A percentile compares a stretch with the other conserved stretches of the same genome.
phyloP scores from a whole-genome alignment of 805 yeast species.

The Wickerhamomyces rabaulensis region DNA sequence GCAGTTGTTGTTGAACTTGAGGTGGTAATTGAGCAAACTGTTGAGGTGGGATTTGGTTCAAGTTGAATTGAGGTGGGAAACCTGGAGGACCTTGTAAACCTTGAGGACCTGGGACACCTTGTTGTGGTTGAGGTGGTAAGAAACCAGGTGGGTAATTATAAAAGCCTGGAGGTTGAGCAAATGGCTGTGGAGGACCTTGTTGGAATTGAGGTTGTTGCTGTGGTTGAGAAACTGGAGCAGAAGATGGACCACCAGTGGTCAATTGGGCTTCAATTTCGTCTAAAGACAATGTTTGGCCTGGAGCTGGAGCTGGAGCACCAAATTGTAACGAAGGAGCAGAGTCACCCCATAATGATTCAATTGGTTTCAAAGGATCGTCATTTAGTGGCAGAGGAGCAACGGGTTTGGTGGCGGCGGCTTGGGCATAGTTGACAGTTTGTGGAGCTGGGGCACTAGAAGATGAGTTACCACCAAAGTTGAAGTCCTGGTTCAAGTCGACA shows the following conservation, averaged over 20 bases:
- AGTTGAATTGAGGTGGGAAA: constrained; percentile 19
- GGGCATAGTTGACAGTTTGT: constrained; percentile 36
- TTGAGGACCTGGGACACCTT: constrained; percentile 3
- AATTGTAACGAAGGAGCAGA: constrained; percentile 8
- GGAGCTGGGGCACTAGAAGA: constrained; percentile 14
- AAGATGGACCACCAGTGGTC: constrained; percentile 9
- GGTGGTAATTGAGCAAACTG: constrained; percentile 24
- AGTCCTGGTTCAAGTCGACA: constrained; percentile 52
- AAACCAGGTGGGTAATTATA: constrained; percentile 25
- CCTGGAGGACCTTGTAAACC: constrained; percentile 8
- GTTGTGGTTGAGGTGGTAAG: constrained; percentile 21
- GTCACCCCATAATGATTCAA: constrained; percentile 66
- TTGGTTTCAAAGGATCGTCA: constrained; percentile 52
- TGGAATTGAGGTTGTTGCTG: constrained; percentile 16
- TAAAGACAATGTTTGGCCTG: constrained; percentile 50
- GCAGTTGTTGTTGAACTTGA: constrained; percentile 26
- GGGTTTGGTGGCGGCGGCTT: constrained; percentile 29
- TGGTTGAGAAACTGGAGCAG: constrained; percentile 9
- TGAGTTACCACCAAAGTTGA: constrained; percentile 46
- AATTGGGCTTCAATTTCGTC: constrained; percentile 79
- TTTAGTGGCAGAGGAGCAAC: constrained; percentile 13
- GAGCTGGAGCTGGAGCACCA: constrained; percentile 3
- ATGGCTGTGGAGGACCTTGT: constrained; percentile 20
- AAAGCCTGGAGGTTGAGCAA: constrained; percentile 20
- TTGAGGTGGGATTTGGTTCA: constrained; percentile 21